These are phyloP conservation scores for Chalciporus chontae DNA, from an alignment of 768 basidiomycete species.

Conservation along the genomic window DNA sequence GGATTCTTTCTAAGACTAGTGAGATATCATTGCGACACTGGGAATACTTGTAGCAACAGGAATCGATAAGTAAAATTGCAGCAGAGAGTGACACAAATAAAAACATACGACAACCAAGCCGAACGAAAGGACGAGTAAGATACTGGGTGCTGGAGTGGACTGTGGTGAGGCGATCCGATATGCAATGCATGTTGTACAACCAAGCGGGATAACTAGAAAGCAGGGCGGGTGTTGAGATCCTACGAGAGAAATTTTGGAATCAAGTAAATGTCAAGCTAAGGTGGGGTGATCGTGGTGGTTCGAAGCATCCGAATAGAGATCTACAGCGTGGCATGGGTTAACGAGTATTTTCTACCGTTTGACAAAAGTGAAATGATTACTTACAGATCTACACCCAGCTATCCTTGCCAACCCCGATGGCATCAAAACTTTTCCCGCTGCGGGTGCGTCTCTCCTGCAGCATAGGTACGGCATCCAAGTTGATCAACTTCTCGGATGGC, in stretches of 20 bases:
- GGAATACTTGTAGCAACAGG: constrained; percentile 32
- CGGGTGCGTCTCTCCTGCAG: constrained; percentile 75
- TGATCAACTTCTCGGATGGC: constrained; percentile 78
- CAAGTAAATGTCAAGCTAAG: constrained; percentile 1
- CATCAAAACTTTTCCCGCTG: constrained; percentile 84
- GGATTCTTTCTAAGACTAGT: constrained; percentile 23
- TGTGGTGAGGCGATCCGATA: constrained; percentile 16
- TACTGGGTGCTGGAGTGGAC: constrained; percentile 10
- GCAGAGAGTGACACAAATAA: constrained; percentile 25
- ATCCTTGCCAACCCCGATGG: constrained; percentile 72
- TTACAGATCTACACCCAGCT: constrained; percentile 64
- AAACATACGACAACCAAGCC: constrained; percentile 18
- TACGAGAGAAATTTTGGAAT: constrained; percentile 8
- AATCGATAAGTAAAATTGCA: constrained; percentile 27
- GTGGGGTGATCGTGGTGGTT: not conserved
- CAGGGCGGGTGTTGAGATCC: constrained; percentile 8
- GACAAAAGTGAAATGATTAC: constrained; percentile 30
- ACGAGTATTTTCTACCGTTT: constrained; percentile 53
- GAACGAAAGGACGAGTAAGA: constrained; percentile 19
- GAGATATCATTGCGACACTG: constrained; percentile 28
- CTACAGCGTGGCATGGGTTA: constrained; percentile 7
- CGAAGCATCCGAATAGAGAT: not conserved
- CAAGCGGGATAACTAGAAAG: constrained; percentile 17
- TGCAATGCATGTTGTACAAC: constrained; percentile 25
- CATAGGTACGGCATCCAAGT: constrained; percentile 68